Evolutionary conservation across 495 filamentous ascomycete species (phyloP).

Genomic region (Apodospora peruviana): DNA sequence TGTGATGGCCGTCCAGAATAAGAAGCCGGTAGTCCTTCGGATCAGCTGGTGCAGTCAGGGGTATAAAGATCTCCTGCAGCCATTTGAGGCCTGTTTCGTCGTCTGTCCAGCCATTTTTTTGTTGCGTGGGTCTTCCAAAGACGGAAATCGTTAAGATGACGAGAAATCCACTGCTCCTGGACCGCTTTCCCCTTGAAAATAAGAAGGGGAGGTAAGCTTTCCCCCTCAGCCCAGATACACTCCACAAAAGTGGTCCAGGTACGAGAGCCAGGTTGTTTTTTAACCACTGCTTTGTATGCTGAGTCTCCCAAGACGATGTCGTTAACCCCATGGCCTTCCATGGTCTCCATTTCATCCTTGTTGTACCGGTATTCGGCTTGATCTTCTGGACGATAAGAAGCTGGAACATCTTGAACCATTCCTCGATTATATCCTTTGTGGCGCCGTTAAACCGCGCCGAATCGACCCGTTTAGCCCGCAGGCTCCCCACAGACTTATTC

Average conservation of each 20-base stretch:
- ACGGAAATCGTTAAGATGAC: not conserved
- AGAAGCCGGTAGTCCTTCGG: not conserved
- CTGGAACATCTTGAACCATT: no score
- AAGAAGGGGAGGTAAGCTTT: not conserved
- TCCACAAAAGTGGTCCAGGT: not conserved
- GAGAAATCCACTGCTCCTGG: not conserved
- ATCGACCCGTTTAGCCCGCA: no score
- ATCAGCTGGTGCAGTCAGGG: not conserved
- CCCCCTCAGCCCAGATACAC: not conserved
- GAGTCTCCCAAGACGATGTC: no score
- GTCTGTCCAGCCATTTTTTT: not conserved
- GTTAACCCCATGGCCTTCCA: no score
- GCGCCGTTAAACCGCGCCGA: no score
- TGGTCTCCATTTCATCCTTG: no score
- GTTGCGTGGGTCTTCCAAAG: not conserved
- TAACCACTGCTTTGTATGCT: not conserved
- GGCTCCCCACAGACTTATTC: no score
- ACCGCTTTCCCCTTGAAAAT: not conserved
- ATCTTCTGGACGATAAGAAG: no score
- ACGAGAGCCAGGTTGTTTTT: not conserved
- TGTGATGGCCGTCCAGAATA: not conserved
- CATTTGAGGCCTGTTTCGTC: not conserved
- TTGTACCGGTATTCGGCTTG: no score
- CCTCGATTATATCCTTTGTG: no score
- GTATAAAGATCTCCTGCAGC: not conserved